Evolutionary conservation across 768 basidiomycete species (phyloP).

Genomic region (Mycena indigotica): DNA sequence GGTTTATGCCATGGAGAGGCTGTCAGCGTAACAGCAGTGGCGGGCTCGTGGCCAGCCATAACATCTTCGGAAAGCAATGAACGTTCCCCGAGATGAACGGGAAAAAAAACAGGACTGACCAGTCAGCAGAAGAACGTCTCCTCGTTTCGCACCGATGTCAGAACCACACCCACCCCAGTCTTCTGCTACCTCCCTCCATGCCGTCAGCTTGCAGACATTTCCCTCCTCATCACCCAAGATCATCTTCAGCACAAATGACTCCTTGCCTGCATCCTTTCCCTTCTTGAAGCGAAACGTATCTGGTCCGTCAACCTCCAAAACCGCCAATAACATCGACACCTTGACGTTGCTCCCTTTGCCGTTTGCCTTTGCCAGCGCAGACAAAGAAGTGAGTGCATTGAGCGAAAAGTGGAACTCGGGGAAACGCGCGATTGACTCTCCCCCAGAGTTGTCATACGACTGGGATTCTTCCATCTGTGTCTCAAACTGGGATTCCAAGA

Average conservation of each 20-base stretch:
- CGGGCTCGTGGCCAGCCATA: slow-evolving; percentile 46
- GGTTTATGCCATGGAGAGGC: slow-evolving; percentile 73
- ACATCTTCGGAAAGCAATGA: slow-evolving; percentile 59
- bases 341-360: slow-evolving; percentile 51
- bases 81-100: slow-evolving; percentile 2
- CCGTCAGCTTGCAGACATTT: slow-evolving; percentile 15
- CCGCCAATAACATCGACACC: slow-evolving; percentile 61
- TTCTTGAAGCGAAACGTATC: slow-evolving; percentile 49
- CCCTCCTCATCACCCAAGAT: slow-evolving; percentile 33
- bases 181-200: background rate
- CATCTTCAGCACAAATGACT: slow-evolving; percentile 31
- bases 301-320: slow-evolving; percentile 77
- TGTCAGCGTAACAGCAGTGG: slow-evolving; percentile 52
- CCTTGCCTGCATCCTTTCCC: background rate
- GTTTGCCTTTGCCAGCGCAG: slow-evolving; percentile 34
- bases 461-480: slow-evolving; percentile 40
- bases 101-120: background rate
- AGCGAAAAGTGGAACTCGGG: slow-evolving; percentile 76
- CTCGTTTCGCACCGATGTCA: slow-evolving; percentile 49
- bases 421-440: slow-evolving; percentile 64
- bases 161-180: slow-evolving; percentile 9
- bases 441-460: slow-evolving; percentile 42
- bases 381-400: slow-evolving; percentile 57
- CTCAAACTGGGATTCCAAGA: slow-evolving; percentile 24
- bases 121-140: slow-evolving; percentile 56